phyloP scores from a whole-genome alignment of 2,329 filamentous ascomycete species.

The Epichloe coenophiala region DNA sequence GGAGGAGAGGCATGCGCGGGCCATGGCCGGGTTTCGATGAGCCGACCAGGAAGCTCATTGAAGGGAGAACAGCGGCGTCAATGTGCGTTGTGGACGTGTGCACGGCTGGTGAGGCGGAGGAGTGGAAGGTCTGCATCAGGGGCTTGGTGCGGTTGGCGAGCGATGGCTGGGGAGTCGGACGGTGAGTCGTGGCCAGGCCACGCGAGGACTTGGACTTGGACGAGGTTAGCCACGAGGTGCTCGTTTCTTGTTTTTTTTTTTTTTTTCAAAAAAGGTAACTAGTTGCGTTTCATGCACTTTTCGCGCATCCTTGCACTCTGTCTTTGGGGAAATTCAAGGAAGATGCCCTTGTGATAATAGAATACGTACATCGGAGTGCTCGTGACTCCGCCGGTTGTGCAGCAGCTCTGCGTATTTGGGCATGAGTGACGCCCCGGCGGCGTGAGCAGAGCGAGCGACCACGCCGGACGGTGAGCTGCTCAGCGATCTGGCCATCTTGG shows the following conservation, averaged over 20 bases:
- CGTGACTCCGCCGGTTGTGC: constrained; percentile 20
- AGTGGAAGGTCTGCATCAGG: constrained; percentile 51
- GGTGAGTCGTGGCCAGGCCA: constrained; percentile 32
- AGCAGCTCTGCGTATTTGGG: constrained; percentile 35
- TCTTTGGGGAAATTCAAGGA: not conserved
- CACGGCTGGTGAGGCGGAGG: constrained; percentile 31
- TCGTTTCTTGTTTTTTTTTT: not conserved
- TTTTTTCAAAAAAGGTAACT: not conserved
- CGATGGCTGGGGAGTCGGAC: constrained; percentile 31
- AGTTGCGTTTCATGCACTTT: too few species aligned
- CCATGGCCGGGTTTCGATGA: constrained; percentile 20
- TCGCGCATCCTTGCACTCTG: not conserved
- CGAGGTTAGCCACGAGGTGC: not conserved
- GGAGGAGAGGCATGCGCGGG: constrained; percentile 45
- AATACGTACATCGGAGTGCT: constrained; percentile 27
- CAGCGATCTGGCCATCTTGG: constrained; percentile 34
- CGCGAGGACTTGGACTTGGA: constrained; percentile 19
- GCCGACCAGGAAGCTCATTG: constrained; percentile 20
- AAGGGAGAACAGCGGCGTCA: constrained; percentile 41
- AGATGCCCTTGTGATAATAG: not conserved
- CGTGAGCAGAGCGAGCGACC: constrained; percentile 19
- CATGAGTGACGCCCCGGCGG: constrained; percentile 25
- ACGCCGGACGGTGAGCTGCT: constrained; percentile 26
- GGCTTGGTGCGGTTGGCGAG: constrained; percentile 34
- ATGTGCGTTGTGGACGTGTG: constrained; percentile 27